Percentiles rank a stretch among this genome's conserved stretches.
Evolutionary conservation across 495 filamentous ascomycete genomes (phyloP).

Genomic region (Xylaria sp.): DNA sequence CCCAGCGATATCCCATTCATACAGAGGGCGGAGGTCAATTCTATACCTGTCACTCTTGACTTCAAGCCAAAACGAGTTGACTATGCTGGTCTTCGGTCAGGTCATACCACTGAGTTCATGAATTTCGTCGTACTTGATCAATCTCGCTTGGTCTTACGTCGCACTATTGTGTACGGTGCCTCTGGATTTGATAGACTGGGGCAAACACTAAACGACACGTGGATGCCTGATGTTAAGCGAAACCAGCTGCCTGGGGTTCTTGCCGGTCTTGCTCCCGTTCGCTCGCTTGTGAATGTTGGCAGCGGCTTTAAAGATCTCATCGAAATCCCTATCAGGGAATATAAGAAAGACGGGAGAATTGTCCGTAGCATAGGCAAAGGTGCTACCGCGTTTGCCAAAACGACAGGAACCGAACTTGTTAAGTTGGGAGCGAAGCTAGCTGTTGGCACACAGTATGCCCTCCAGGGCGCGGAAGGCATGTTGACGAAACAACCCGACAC

Average conservation of each 20-base stretch:
- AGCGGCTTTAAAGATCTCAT: constrained; percentile 85
- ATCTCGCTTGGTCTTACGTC: constrained; percentile 83
- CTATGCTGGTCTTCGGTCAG: constrained; percentile 92
- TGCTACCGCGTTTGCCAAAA: constrained; percentile 85
- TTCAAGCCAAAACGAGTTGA: constrained; percentile 98
- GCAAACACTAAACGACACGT: constrained; percentile 89
- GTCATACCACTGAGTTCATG: constrained; percentile 99
- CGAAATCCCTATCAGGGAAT: constrained; percentile 88
- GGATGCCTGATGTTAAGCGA: constrained; percentile 92
- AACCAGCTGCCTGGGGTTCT: constrained; percentile 91
- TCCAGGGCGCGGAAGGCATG: constrained; percentile 86
- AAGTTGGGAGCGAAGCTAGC: constrained; percentile 94
- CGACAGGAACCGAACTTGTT: constrained; percentile 88
- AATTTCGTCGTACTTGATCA: constrained; percentile 95
- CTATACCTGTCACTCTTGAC: constrained; percentile 83
- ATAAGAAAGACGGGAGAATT: constrained; percentile 90
- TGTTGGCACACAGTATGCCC: constrained; percentile 88
- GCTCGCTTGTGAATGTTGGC: constrained; percentile 88
- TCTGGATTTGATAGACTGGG: constrained; percentile 88
- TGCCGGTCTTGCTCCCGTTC: constrained; percentile 87
- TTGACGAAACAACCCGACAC: constrained; percentile 58
- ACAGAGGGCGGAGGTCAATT: constrained; percentile 86
- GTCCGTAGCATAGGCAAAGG: constrained; percentile 92
- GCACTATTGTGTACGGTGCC: constrained; percentile 90
- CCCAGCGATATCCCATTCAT: constrained; percentile 83